These are phyloP conservation scores for Aspergillus caelatus DNA, from an alignment of 2,329 filamentous ascomycete species.

Conservation along the genomic window DNA sequence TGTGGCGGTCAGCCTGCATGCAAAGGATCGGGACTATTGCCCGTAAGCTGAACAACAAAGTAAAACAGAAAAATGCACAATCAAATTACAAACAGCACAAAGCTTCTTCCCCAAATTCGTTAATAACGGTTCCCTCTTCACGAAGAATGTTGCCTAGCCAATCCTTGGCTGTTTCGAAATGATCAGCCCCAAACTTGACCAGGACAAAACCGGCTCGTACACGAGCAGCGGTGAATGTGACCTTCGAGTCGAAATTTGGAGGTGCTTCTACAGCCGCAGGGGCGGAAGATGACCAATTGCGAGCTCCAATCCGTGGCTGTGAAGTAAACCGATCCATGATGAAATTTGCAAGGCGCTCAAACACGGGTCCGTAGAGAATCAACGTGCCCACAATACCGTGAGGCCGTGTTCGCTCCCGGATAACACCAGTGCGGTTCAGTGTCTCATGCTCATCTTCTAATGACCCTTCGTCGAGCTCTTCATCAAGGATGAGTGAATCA, in stretches of 20 bases:
- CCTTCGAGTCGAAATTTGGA: conserved; percentile 49
- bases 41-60: neutral
- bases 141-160: conserved; percentile 79
- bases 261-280: conserved; percentile 25
- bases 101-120: conserved; percentile 77
- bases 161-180: conserved; percentile 76
- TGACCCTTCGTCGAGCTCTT: conserved; percentile 40
- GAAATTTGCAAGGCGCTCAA: conserved; percentile 68
- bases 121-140: conserved; percentile 71
- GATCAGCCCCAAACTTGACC: conserved; percentile 84
- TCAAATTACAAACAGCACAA: conserved; percentile 67
- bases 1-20: neutral
- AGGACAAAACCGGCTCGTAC: conserved; percentile 78
- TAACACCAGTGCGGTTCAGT: conserved; percentile 27
- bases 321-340: conserved; percentile 78
- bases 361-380: conserved; percentile 74
- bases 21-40: neutral
- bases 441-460: conserved; percentile 34
- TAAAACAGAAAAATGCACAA: neutral
- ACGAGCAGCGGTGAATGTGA: conserved; percentile 81
- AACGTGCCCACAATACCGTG: conserved; percentile 82
- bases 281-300: conserved; percentile 64
- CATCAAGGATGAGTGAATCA: conserved; percentile 78
- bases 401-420: conserved; percentile 67
- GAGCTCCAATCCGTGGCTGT: conserved; percentile 78